Conservation (phyloP, 306 rosid species). For the Dryas alaskensis region DNA sequence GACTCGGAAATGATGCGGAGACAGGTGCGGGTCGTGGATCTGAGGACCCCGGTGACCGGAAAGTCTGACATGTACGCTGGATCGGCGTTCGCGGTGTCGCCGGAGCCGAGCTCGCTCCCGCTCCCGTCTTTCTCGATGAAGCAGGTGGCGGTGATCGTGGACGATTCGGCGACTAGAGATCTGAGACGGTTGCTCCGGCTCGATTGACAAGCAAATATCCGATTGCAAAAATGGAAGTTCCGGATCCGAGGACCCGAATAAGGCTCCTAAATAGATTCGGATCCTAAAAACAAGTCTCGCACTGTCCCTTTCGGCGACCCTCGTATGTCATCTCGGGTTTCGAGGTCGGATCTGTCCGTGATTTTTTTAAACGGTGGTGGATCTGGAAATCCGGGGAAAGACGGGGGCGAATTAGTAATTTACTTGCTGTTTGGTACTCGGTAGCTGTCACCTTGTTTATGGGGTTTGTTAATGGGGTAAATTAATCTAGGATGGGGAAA, state of each 20-base stretch:
- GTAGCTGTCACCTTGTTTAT: not conserved
- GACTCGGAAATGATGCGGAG: conserved; percentile 46
- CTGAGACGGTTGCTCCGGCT: conserved; percentile 84
- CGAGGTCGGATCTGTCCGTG: conserved; percentile 46
- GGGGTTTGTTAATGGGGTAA: conserved; percentile 27
- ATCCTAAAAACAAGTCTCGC: not conserved
- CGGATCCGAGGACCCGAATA: conserved; percentile 13
- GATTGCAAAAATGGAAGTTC: not conserved
- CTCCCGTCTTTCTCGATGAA: conserved; percentile 72
- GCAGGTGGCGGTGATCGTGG: conserved; percentile 32
- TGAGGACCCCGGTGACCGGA: conserved; percentile 3
- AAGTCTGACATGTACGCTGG: conserved; percentile 72
- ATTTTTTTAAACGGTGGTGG: conserved; percentile 80
- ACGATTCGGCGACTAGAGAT: conserved; percentile 77
- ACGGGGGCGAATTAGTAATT: conserved; percentile 33
- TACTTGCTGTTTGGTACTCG: conserved; percentile 13
- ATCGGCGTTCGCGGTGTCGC: conserved; percentile 73
- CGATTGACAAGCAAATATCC: conserved; percentile 20
- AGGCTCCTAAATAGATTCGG: conserved; percentile 6
- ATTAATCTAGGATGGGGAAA: conserved; percentile 11
- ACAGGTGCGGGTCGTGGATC: conserved; percentile 43
- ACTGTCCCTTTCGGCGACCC: not conserved
- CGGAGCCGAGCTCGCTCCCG: conserved; percentile 82
- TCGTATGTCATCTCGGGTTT: conserved; percentile 16
- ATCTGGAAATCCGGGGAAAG: conserved; percentile 31